Percentiles rank a stretch among this genome's conserved stretches.
Evolutionary conservation across 2,329 filamentous ascomycete genomes (phyloP).

Genomic region (Xylaria sp.): DNA sequence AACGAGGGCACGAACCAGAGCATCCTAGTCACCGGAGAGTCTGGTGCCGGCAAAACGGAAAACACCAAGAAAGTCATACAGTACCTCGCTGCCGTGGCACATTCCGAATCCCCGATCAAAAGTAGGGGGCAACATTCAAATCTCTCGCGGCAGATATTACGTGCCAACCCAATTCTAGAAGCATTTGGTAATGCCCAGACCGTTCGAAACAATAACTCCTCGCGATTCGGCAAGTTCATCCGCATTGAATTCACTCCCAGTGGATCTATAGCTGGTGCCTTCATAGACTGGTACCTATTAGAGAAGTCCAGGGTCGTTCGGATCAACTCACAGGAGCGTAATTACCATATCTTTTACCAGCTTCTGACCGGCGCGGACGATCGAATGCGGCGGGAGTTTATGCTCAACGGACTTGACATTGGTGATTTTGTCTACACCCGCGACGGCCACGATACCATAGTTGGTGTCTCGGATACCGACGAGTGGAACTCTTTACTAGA

Average conservation of each 20-base stretch:
- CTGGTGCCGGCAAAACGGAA: slow-evolving; percentile 96
- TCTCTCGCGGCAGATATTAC: slow-evolving; percentile 93
- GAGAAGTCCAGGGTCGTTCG: slow-evolving; percentile 98
- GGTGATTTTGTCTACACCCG: slow-evolving; percentile 93
- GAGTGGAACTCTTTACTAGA: slow-evolving; percentile 94
- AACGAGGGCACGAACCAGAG: slow-evolving; percentile 97
- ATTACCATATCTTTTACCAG: slow-evolving; percentile 98
- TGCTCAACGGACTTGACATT: slow-evolving; percentile 78
- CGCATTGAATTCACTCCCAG: slow-evolving; percentile 91
- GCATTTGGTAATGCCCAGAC: slow-evolving; percentile 98
- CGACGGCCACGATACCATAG: slow-evolving; percentile 90
- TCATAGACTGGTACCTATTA: slow-evolving; percentile 97
- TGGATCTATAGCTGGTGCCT: slow-evolving; percentile 93
- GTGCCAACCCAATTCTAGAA: slow-evolving; percentile 96
- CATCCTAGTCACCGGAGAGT: slow-evolving; percentile 97
- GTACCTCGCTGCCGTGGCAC: slow-evolving; percentile 93
- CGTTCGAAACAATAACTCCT: slow-evolving; percentile 97
- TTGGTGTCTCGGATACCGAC: slow-evolving; percentile 86
- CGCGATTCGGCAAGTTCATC: slow-evolving; percentile 98
- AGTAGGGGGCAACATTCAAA: slow-evolving; percentile 76
- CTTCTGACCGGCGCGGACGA: slow-evolving; percentile 84
- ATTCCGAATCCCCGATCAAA: slow-evolving; percentile 77
- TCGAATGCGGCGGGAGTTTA: slow-evolving; percentile 78
- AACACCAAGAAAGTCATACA: slow-evolving; percentile 99
- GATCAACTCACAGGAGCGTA: slow-evolving; percentile 87